A percentile compares a stretch with the other conserved stretches of the same genome.
These are phyloP conservation scores for Coemansia sp. DNA, from an alignment of 192 early-diverging fungal species.

Conservation along the genomic window DNA sequence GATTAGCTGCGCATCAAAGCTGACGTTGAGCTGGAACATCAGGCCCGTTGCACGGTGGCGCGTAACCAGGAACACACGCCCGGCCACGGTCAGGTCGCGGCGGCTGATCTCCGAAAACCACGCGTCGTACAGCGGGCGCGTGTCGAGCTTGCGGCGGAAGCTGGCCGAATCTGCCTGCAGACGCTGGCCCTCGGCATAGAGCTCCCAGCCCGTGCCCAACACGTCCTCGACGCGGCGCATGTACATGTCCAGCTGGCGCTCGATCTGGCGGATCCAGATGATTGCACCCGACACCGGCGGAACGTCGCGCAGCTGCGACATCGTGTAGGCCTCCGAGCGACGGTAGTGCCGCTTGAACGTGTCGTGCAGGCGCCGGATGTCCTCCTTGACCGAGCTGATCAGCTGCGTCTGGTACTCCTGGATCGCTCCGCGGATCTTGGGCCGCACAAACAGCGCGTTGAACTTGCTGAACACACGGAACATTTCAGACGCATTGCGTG, in stretches of 20 bases:
- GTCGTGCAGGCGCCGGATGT: slow-evolving; percentile 89
- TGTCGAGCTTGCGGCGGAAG: slow-evolving; percentile 94
- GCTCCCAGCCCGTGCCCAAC: slow-evolving; percentile 94
- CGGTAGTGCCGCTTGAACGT: slow-evolving; percentile 92
- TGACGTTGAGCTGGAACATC: slow-evolving; percentile 74
- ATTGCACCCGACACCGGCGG: slow-evolving; percentile 91
- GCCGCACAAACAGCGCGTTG: slow-evolving; percentile 98
- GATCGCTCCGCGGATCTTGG: slow-evolving; percentile 99
- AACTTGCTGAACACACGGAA: slow-evolving; percentile 99
- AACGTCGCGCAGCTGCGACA: slow-evolving; percentile 89
- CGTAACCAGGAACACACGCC: slow-evolving; percentile 85
- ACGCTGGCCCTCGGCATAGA: slow-evolving; percentile 94
- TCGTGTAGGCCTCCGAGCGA: slow-evolving; percentile 77
- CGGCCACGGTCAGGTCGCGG: slow-evolving; percentile 75
- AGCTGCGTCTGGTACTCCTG: slow-evolving; percentile 99
- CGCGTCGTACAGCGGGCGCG: slow-evolving; percentile 79
- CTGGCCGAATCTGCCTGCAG: slow-evolving; percentile 79
- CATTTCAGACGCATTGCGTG: slow-evolving; percentile 98
- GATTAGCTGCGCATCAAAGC: slow-evolving; percentile 92
- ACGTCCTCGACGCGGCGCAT: slow-evolving; percentile 98
- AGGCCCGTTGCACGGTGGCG: slow-evolving; percentile 69
- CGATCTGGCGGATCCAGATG: slow-evolving; percentile 96
- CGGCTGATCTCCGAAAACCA: slow-evolving; percentile 85
- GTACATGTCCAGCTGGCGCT: slow-evolving; percentile 89
- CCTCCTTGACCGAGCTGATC: slow-evolving; percentile 97